Base-by-base conservation (phyloP, 73 alveolate species). In the Breviolum minutum region DNA sequence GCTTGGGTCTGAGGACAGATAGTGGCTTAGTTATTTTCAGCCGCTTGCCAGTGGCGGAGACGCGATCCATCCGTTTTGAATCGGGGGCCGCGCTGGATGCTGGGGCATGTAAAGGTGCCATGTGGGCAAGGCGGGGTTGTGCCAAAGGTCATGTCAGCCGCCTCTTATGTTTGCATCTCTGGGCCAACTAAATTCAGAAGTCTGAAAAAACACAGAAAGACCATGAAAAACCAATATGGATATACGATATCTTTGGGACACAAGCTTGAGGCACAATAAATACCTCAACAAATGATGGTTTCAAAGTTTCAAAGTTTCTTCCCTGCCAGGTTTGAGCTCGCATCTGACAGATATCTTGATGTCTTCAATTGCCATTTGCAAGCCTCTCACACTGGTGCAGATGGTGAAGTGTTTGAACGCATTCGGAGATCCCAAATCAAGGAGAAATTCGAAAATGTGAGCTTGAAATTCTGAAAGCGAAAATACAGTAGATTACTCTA, bases 51-150 rank as follows among this genome's bases (percentile, higher is more conserved):
- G 68, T 92, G 61, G 97, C 71, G 3, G 97, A 92, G 97, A 92
- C 97, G 30, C 97, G 89, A 13, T 92, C 97, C 13, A 92, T 92
- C 61, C 97, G 97, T 26, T 92, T 92, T 63, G 89, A 0, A 63
- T 48, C 97, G 0, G 97, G 97, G 79, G 97, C 97, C n/a, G 88
- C 97, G 16, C 79, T 92, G 89, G 97, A 92, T 64, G 97, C 97
- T 7, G 97, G 97, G 22, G 97, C 97, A 0, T 92, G 97, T 89
- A 92, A 92, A 60, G 97, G 97, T 29, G 97, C 97, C 24, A 92
- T 92, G 97, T 92, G 97, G 97, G 97, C 97, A 20, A 79, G 97
- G 92, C 60, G 60, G 22, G 89, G 54, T 40, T 40, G 3, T 40
- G 54, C 54, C 54, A 40, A 40, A 40, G 54, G 54, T 27, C 16